phyloP scores from a whole-genome alignment of 2,329 filamentous ascomycete species.

The Ophiocordyceps polyrhachis-furcata region DNA sequence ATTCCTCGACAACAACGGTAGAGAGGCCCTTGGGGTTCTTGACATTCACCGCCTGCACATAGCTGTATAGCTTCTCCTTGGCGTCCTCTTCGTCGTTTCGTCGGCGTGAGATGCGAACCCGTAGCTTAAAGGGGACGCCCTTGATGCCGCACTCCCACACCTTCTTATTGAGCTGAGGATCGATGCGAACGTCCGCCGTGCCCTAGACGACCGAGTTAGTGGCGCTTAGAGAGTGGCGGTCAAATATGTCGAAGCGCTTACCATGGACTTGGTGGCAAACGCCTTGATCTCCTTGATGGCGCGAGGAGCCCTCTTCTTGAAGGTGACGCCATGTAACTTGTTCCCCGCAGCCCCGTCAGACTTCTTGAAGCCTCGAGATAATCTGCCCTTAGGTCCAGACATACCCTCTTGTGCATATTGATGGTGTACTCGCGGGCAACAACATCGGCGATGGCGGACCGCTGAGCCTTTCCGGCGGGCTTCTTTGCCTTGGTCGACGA shows the following conservation, averaged over 20 bases:
- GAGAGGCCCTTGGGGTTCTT: constrained; percentile 97
- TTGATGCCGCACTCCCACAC: constrained; percentile 99
- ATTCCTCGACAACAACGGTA: constrained; percentile 71
- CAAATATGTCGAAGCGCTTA: constrained; percentile 31
- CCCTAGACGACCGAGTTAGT: constrained; percentile 37
- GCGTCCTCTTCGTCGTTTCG: constrained; percentile 99
- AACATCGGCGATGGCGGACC: constrained; percentile 97
- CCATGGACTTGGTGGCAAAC: constrained; percentile 90
- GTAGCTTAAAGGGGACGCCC: constrained; percentile 93
- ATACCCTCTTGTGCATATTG: constrained; percentile 88
- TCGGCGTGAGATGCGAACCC: constrained; percentile 96
- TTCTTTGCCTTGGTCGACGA: constrained; percentile 20
- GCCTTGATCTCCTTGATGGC: constrained; percentile 99
- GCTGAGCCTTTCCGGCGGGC: constrained; percentile 28
- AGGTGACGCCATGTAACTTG: constrained; percentile 88
- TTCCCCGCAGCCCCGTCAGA: constrained; percentile 3
- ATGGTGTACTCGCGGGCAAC: constrained; percentile 99
- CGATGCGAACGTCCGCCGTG: constrained; percentile 89
- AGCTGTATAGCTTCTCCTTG: constrained; percentile 99
- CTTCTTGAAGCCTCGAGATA: background rate
- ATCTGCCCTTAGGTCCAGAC: constrained; percentile 6
- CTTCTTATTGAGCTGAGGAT: constrained; percentile 99
- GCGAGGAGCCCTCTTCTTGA: constrained; percentile 98
- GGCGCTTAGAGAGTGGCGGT: background rate
- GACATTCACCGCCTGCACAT: constrained; percentile 98